Evolutionary conservation across 208 protist genomes (phyloP).

Genomic region (Strigomonas galati): DNA sequence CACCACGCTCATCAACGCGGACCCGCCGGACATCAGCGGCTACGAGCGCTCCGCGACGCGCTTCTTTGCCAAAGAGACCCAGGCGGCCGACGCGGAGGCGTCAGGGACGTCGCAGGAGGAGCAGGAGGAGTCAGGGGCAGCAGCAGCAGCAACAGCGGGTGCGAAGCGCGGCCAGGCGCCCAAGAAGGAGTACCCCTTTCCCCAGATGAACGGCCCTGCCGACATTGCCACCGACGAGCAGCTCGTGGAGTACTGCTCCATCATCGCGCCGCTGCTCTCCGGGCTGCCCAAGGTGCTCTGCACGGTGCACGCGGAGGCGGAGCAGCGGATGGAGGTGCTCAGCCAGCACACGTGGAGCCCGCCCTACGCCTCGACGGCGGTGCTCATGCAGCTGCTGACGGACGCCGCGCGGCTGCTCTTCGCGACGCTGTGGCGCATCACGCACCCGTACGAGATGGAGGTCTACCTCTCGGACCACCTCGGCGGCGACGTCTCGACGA

Average conservation of each 20-base stretch:
- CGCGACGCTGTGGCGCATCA: conserved; percentile 72
- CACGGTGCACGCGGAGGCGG: conserved; percentile 18
- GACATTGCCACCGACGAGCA: conserved; percentile 46
- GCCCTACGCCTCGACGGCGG: conserved; percentile 27
- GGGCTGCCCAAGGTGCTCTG: conserved; percentile 65
- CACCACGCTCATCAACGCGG: background rate
- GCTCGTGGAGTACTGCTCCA: conserved; percentile 60
- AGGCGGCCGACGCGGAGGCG: conserved; percentile 1
- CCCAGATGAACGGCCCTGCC: background rate
- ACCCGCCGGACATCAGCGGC: conserved; percentile 9
- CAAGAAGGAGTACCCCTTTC: background rate
- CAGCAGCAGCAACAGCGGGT: no score
- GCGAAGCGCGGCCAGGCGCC: no score
- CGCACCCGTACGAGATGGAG: conserved; percentile 60
- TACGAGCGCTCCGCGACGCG: background rate
- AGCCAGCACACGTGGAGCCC: conserved; percentile 27
- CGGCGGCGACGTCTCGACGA: conserved; percentile 31
- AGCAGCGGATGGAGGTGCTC: background rate
- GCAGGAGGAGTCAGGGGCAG: no score
- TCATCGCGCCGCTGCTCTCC: conserved; percentile 60
- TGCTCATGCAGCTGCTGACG: conserved; percentile 52
- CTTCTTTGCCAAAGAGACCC: background rate
- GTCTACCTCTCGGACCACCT: conserved; percentile 33
- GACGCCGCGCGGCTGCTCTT: conserved; percentile 53
- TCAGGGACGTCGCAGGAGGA: no score